Evolutionary conservation across 1,284 basidiomycete species (phyloP), one percentile per base, ranked within the genome.

Genomic region (Ustilago esculenta): DNA sequence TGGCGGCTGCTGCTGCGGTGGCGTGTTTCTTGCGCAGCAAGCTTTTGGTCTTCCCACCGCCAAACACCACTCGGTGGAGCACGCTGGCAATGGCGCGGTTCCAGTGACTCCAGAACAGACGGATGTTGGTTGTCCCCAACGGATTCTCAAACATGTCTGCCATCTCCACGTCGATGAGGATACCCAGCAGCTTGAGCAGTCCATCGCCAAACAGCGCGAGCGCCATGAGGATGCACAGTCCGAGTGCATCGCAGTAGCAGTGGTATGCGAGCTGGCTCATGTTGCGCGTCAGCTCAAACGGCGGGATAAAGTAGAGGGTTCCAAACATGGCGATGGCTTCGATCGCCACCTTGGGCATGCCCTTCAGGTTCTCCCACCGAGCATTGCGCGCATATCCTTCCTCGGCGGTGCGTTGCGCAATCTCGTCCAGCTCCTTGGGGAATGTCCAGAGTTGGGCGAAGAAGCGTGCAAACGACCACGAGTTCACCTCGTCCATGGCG

Each of bases 101-200:
- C 80, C 80, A 81, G 63, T 79, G 77, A 27, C 76, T 77, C 80
- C 80, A 81, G 51, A 81, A 80, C 24, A 78, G 57, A 18, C 79
- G 78, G 32, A 81, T 73, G 63, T 77, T 79, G 51, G 75, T 75
- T 7, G 79, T 79, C 20, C 72, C 71, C 21, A 80, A 43, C 1
- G 79, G 79, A 43, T 79, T 80, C 37, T 80, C 75, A 33, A 81
- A 81, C 74, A 81, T 77, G 41, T 79, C 74, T 34, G 68, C 66
- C 75, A 81, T 80, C 59, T 81, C 80, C 25, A 80, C 64, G 43
- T 73, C 54, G 51, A 73, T 52, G 11, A 79, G 6, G 29, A 81
- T 70, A 21, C 79, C 80, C 17, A 79, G 18, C 15, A 45, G 1
- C 68, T 77, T 77, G 55, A 77, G 71, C 29, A 77, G 42, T 24